phyloP scores from a whole-genome alignment of 345 rosid species.

The Euphorbia lathyris region DNA sequence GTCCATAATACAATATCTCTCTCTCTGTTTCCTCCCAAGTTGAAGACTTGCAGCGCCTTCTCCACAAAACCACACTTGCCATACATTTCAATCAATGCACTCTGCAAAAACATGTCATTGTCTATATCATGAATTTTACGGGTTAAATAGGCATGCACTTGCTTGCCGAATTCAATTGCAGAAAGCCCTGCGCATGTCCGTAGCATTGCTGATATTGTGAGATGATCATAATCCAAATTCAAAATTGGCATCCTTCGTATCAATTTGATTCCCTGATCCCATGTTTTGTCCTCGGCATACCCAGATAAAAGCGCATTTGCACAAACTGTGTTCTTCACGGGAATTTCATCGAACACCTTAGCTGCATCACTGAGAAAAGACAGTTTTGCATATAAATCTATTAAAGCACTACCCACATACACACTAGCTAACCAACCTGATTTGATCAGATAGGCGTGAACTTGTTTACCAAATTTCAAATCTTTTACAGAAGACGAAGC shows the following conservation, averaged over 20 bases:
- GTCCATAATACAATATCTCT: conserved; percentile 59
- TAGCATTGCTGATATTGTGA: conserved; percentile 38
- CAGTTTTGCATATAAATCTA: conserved; percentile 40
- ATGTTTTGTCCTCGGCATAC: conserved; percentile 36
- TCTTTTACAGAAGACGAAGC: conserved; percentile 34
- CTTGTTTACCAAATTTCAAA: conserved; percentile 37
- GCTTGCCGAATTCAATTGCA: conserved; percentile 42
- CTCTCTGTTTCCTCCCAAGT: conserved; percentile 22
- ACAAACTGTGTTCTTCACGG: conserved; percentile 47
- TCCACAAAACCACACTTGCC: conserved; percentile 50
- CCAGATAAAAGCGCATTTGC: conserved; percentile 52
- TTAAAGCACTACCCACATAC: conserved; percentile 50
- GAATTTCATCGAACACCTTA: conserved; percentile 53
- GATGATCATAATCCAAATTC: conserved; percentile 41
- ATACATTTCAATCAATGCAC: conserved; percentile 63
- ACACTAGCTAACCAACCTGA: conserved; percentile 47
- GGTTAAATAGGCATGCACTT: conserved; percentile 41
- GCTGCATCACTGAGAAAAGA: conserved; percentile 30
- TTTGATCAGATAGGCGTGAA: conserved; percentile 39
- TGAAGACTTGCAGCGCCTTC: conserved; percentile 44
- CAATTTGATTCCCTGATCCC: conserved; percentile 39
- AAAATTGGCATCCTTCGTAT: conserved; percentile 42
- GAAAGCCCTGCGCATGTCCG: conserved; percentile 38
- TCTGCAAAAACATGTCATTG: conserved; percentile 45
- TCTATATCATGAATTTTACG: conserved; percentile 29